phyloP scores from a whole-genome alignment of 2,329 filamentous ascomycete species.

The Colletotrichum karsti region DNA sequence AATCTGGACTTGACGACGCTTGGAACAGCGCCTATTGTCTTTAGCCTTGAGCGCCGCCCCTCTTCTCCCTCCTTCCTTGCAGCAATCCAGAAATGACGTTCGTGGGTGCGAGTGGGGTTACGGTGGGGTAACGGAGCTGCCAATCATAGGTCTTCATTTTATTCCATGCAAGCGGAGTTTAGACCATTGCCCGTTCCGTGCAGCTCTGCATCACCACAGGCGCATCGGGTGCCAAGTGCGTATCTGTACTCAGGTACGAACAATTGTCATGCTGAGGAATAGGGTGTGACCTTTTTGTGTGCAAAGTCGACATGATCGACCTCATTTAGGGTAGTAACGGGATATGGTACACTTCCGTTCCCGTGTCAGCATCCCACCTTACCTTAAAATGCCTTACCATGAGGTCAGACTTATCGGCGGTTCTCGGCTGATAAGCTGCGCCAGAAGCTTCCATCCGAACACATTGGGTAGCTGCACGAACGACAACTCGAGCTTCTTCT shows the following conservation, averaged over 20 bases:
- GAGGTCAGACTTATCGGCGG: not conserved
- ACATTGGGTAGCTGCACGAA: not conserved
- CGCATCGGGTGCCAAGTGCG: slow-evolving; percentile 20
- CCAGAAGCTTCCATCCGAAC: not conserved
- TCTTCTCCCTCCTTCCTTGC: slow-evolving; percentile 16
- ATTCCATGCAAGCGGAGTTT: not conserved
- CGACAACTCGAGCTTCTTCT: not conserved
- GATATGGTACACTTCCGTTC: too few species aligned
- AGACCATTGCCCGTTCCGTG: not conserved
- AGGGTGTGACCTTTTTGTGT: not conserved
- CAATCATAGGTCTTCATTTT: not conserved
- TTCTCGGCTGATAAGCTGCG: not conserved
- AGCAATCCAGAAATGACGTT: slow-evolving; percentile 27
- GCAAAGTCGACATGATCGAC: not conserved
- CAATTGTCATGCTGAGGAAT: not conserved
- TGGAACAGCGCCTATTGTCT: not conserved
- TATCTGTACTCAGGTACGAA: not conserved
- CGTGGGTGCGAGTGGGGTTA: slow-evolving; percentile 9
- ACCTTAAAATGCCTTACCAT: not conserved
- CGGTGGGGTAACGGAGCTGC: not conserved
- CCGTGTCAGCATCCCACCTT: too few species aligned
- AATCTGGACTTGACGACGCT: not conserved
- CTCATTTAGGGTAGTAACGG: too few species aligned
- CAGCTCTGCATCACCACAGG: too few species aligned
- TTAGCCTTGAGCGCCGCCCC: slow-evolving; percentile 3